Percentiles rank a stretch among this genome's conserved stretches.
These are phyloP conservation scores for Torulaspora microellipsoides DNA, from an alignment of 805 yeast genomes.

Conservation along the genomic window DNA sequence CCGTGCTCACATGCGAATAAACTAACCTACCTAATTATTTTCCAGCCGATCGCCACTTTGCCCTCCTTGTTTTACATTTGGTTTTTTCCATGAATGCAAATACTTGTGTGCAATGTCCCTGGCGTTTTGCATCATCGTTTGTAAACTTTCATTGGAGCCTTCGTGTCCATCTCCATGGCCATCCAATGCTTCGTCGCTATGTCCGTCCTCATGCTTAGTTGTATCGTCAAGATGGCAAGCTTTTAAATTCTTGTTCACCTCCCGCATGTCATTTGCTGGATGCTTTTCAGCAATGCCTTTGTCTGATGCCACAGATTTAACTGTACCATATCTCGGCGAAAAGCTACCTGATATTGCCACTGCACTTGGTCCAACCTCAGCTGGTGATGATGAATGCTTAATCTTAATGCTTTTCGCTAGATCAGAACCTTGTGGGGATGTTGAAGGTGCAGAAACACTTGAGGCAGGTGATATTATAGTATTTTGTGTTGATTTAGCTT, in stretches of 20 bases:
- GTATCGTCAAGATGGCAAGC: conserved; percentile 13
- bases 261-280: conserved; percentile 8
- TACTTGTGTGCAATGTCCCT: conserved; percentile 23
- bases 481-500: conserved; percentile 11
- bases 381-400: conserved; percentile 19
- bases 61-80: conserved; percentile 8
- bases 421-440: conserved; percentile 9
- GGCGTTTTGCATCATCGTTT: conserved; percentile 25
- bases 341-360: conserved; percentile 46
- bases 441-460: conserved; percentile 4
- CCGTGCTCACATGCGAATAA: too few species aligned
- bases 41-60: too few species aligned
- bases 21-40: too few species aligned
- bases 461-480: conserved; percentile 9
- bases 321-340: conserved; percentile 27
- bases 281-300: conserved; percentile 14
- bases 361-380: conserved; percentile 31
- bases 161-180: not conserved
- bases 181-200: not conserved
- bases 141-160: conserved; percentile 18
- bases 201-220: not conserved
- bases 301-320: conserved; percentile 23
- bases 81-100: conserved; percentile 25
- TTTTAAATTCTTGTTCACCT: conserved; percentile 12
- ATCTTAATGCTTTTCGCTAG: conserved; percentile 10